Percentiles rank a stretch among this genome's conserved stretches.
phyloP scores from a whole-genome alignment of 192 early-diverging fungal species.

The Umbelopsis ramanniana region DNA sequence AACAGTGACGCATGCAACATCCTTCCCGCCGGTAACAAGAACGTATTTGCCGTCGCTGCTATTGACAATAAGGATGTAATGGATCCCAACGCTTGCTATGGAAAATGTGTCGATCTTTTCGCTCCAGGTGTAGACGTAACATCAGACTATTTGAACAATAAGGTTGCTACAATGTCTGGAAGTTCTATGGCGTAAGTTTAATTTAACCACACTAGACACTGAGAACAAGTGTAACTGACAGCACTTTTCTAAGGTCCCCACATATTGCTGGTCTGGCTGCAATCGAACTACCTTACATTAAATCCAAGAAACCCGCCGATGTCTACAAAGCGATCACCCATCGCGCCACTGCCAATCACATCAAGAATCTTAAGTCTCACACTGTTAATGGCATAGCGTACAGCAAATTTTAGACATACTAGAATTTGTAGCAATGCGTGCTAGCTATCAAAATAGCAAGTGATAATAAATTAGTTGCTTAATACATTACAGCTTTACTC shows the following conservation, averaged over 20 bases:
- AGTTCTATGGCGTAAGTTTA: slow-evolving; percentile 81
- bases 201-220: not conserved
- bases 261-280: slow-evolving; percentile 92
- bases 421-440: not conserved
- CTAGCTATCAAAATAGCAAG: not conserved
- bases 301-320: slow-evolving; percentile 44
- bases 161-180: slow-evolving; percentile 90
- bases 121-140: slow-evolving; percentile 90
- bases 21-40: slow-evolving; percentile 61
- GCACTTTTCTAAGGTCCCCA: slow-evolving; percentile 53
- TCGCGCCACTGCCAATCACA: slow-evolving; percentile 54
- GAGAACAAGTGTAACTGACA: not conserved
- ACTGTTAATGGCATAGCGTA: slow-evolving; percentile 17
- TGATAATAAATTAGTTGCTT: no score
- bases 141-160: slow-evolving; percentile 75
- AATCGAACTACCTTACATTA: slow-evolving; percentile 46
- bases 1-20: slow-evolving; percentile 65
- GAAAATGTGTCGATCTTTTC: slow-evolving; percentile 93
- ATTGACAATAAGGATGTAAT: slow-evolving; percentile 77
- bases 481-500: not conserved
- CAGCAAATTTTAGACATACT: not conserved
- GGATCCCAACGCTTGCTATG: slow-evolving; percentile 83
- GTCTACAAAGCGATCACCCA: slow-evolving; percentile 62
- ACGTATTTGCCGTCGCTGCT: slow-evolving; percentile 88
- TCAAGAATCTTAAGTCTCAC: slow-evolving; percentile 35